Evolutionary conservation across 257 asterid genomes (phyloP), one percentile per base, ranked within the genome.

Genomic region (Ehretia macrophylla): DNA sequence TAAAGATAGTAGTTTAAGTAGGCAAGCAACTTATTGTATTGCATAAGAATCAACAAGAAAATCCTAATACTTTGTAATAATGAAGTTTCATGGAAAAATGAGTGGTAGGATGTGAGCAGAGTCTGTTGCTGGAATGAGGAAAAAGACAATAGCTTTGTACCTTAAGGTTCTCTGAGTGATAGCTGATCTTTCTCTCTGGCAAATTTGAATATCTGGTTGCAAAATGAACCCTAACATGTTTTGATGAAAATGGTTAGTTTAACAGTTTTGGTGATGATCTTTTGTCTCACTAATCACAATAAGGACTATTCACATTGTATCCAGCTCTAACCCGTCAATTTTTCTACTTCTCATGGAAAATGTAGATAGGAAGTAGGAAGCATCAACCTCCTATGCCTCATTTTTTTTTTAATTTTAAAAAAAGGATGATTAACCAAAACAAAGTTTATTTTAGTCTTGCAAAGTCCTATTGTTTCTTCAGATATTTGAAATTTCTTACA

Each of bases 401-500:
- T 42, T 42, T 42, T 1, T 10, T 42, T 42, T 4, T 10, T 42
- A 42, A n/a, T n/a, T n/a, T n/a, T 42, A 42, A 4, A 42, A 14
- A 42, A 3, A 14, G 44, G 44, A 38, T 38, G 44, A 38, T 38
- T 38, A 38, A 38, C 6, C 3, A 42, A 10, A 10, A 42, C 11
- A 42, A 42, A 42, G 3, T 4, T 3, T 42, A 10, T 11, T 42
- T 10, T 14, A 38, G 12, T 42, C 47, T 2, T 42, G 11, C 12
- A 10, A 42, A 42, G 47, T 42, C 47, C 16, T 5, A 57, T 64
- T 8, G 6, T 40, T 42, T 20, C 22, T 58, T 37, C 9, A 18
- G 50, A 62, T 23, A 51, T 37, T 14, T 55, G 11, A 46, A 23
- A 51, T 10, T 51, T 20, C 45, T 8, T 65, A 51, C 14, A 63